Percentiles rank a stretch among this genome's conserved stretches.
phyloP scores from a whole-genome alignment of 768 basidiomycete genomes.

The Chalciporus piperatus region DNA sequence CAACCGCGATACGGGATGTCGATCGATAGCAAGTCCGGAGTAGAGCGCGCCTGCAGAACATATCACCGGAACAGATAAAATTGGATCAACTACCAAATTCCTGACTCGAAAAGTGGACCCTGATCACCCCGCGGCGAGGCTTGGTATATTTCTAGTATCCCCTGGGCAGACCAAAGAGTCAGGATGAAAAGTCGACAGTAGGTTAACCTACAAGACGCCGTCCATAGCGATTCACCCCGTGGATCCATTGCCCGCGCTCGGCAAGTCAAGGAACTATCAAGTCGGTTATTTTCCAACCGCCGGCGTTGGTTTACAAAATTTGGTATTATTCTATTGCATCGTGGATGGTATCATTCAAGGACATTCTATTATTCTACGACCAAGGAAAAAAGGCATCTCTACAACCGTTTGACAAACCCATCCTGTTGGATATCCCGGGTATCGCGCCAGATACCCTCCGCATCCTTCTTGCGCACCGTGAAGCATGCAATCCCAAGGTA shows the following conservation, averaged over 20 bases:
- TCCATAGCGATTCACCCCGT: no score
- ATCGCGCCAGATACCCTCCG: constrained; percentile 56
- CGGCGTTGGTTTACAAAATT: no score
- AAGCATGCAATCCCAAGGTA: constrained; percentile 95
- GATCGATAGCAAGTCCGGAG: constrained; percentile 36
- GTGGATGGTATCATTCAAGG: neutral
- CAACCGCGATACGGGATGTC: constrained; percentile 11
- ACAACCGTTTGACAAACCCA: constrained; percentile 21
- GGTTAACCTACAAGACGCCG: no score
- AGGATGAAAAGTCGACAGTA: no score
- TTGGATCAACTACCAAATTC: neutral
- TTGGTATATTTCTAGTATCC: no score
- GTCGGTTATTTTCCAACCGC: no score
- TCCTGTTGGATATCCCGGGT: constrained; percentile 29
- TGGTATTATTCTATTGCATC: neutral
- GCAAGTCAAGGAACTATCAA: no score
- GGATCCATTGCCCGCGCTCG: no score
- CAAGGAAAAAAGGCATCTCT: neutral
- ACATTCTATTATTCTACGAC: neutral
- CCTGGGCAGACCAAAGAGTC: no score
- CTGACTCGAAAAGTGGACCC: constrained; percentile 28
- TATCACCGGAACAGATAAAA: constrained; percentile 18
- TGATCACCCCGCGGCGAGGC: constrained; percentile 11
- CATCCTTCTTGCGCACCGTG: constrained; percentile 84
- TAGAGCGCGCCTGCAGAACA: constrained; percentile 11